phyloP scores from a whole-genome alignment of 257 asterid genomes.

The Rehmannia glutinosa region DNA sequence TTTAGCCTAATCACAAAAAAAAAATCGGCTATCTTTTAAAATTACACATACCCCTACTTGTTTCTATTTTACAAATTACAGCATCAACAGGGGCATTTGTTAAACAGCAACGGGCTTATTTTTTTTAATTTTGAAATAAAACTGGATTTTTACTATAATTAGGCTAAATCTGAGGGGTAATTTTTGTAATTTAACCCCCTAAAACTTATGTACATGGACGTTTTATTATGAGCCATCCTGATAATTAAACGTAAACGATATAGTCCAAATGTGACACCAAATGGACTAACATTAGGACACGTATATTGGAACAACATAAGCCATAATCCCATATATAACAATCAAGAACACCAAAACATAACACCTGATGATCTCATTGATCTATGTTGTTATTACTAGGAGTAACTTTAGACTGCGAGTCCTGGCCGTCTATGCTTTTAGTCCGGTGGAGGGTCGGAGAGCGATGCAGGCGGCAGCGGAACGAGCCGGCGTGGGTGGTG shows the following conservation, averaged over 20 bases:
- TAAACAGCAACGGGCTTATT: no score
- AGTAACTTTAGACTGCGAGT: conserved; percentile 24
- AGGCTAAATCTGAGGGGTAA: no score
- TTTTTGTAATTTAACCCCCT: no score
- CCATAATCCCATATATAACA: neutral
- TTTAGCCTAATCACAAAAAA: no score
- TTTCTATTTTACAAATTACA: no score
- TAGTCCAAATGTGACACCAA: neutral
- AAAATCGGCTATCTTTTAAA: no score
- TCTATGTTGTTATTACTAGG: neutral
- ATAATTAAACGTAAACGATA: neutral
- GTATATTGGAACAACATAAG: neutral
- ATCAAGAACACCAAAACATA: neutral
- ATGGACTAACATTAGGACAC: no score
- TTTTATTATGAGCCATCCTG: neutral
- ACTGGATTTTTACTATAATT: no score
- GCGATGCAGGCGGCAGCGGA: conserved; percentile 57
- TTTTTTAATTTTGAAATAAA: no score
- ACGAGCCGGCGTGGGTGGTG: conserved; percentile 60
- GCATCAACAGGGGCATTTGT: no score
- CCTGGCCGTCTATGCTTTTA: conserved; percentile 38
- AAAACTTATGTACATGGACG: no score
- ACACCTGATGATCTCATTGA: neutral
- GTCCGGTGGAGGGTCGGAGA: conserved; percentile 36
- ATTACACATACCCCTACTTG: no score